Conservation (phyloP, 106 monocot genomes). For the Acorus calamus region DNA sequence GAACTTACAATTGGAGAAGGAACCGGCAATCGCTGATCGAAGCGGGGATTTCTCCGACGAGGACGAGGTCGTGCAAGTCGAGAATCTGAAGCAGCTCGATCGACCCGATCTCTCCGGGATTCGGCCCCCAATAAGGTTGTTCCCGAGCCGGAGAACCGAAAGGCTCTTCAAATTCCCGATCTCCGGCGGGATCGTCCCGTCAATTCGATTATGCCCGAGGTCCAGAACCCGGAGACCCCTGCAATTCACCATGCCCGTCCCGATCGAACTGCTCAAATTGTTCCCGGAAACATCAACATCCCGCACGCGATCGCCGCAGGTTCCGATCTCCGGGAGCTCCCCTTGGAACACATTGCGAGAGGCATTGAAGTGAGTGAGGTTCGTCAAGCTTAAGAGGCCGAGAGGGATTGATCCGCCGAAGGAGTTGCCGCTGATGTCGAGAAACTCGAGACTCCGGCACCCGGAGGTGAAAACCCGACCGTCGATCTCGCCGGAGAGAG, state of each 20-base stretch:
- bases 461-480: constrained; percentile 23
- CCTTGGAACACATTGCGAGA: constrained; percentile 64
- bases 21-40: constrained; percentile 58
- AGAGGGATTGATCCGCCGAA: constrained; percentile 64
- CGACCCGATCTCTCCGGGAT: constrained; percentile 48
- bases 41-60: constrained; percentile 58
- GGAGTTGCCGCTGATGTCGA: constrained; percentile 67
- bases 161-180: constrained; percentile 47
- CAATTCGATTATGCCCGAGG: constrained; percentile 49
- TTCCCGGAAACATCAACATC: constrained; percentile 62
- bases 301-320: constrained; percentile 40
- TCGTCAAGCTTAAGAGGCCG: constrained; percentile 36
- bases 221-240: constrained; percentile 34
- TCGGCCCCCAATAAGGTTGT: constrained; percentile 36
- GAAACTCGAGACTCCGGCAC: constrained; percentile 52
- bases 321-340: constrained; percentile 25
- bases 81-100: constrained; percentile 54
- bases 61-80: constrained; percentile 49
- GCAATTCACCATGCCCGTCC: constrained; percentile 39
- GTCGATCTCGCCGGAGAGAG: constrained; percentile 51
- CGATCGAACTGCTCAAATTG: constrained; percentile 42
- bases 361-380: constrained; percentile 68
- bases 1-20: constrained; percentile 80
- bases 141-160: constrained; percentile 51
- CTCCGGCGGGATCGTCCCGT: constrained; percentile 49